Conservation (phyloP, 768 basidiomycete genomes). For the Rhizopogon rudus region DNA sequence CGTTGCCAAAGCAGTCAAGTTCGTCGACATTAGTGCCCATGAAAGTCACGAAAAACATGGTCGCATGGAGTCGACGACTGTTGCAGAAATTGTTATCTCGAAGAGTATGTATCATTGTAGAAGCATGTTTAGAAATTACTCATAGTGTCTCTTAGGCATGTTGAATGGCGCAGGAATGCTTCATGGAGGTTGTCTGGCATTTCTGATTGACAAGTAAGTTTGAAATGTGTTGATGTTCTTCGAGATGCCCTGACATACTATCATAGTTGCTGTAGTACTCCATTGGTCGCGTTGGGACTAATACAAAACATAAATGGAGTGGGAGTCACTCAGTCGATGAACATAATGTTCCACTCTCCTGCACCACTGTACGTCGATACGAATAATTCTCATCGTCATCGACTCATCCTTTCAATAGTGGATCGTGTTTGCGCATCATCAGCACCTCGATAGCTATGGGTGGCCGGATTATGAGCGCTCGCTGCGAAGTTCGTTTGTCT, state of each 20-base stretch:
- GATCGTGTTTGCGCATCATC: slow-evolving; percentile 51
- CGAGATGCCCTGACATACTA: background rate
- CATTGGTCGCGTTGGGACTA: slow-evolving; percentile 62
- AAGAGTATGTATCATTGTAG: slow-evolving; percentile 41
- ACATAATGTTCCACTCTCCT: slow-evolving; percentile 65
- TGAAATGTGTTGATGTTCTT: background rate
- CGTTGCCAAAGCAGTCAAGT: slow-evolving; percentile 55
- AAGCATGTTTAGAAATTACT: background rate
- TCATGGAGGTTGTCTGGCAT: slow-evolving; percentile 72
- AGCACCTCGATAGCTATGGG: slow-evolving; percentile 65
- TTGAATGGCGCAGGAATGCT: slow-evolving; percentile 73
- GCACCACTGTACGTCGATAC: slow-evolving; percentile 47
- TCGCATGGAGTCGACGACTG: slow-evolving; percentile 53
- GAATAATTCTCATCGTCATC: slow-evolving; percentile 1
- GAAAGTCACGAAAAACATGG: slow-evolving; percentile 43
- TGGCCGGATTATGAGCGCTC: slow-evolving; percentile 63
- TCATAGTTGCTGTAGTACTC: slow-evolving; percentile 58
- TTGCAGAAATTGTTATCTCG: slow-evolving; percentile 57
- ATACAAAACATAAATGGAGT: slow-evolving; percentile 60
- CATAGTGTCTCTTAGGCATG: slow-evolving; percentile 42
- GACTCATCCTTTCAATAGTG: slow-evolving; percentile 33
- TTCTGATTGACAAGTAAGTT: slow-evolving; percentile 67
- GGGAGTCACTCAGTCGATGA: slow-evolving; percentile 71
- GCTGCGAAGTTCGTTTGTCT: slow-evolving; percentile 54
- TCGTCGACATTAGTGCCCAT: slow-evolving; percentile 54